Conservation (phyloP, 2,329 filamentous ascomycete genomes). For the Hymenoscyphus scutula region DNA sequence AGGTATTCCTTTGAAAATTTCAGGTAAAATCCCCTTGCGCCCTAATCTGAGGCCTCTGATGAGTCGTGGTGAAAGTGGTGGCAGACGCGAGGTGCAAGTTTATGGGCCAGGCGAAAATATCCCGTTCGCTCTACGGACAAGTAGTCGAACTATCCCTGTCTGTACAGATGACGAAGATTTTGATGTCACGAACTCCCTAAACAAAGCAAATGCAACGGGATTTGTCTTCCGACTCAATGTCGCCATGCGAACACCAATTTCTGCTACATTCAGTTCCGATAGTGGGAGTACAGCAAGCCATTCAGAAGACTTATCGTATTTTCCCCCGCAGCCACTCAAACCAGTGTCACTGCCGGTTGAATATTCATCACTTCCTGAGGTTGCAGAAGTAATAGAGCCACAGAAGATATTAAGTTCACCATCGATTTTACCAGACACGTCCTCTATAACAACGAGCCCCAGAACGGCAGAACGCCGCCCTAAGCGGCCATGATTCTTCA, state of each 20-base stretch:
- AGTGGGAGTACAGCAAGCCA: neutral
- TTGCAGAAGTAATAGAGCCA: constrained; percentile 6
- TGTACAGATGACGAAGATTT: neutral
- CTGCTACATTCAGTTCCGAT: neutral
- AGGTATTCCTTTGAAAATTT: neutral
- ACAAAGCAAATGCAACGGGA: neutral
- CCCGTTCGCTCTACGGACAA: neutral
- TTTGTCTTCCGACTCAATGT: neutral
- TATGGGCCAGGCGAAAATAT: neutral
- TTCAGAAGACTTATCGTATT: neutral
- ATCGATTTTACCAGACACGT: neutral
- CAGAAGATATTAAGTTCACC: neutral
- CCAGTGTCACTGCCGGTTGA: constrained; percentile 5
- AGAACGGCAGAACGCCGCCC: neutral
- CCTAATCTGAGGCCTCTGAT: neutral
- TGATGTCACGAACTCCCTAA: neutral
- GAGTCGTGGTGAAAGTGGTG: neutral
- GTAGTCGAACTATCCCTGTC: neutral
- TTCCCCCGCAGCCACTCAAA: neutral
- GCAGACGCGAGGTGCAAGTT: neutral
- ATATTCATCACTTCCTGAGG: constrained; percentile 14
- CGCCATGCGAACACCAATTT: neutral
- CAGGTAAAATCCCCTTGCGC: neutral
- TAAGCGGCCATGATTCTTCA: neutral
- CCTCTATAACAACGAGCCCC: neutral